These are phyloP conservation scores for Neltuma alba DNA, from an alignment of 306 rosid species.

Conservation along the genomic window DNA sequence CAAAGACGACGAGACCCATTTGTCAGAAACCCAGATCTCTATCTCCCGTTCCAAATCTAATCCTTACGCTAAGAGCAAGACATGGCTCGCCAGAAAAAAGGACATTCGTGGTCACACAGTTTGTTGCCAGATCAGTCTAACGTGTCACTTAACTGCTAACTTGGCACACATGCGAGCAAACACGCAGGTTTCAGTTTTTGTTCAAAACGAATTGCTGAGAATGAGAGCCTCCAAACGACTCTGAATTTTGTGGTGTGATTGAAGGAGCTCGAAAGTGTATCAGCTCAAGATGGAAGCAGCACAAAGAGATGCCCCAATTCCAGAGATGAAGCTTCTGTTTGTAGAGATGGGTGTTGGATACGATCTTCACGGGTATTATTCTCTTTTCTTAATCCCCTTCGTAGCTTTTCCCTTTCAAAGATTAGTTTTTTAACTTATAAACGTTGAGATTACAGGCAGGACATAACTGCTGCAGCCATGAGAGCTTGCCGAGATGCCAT, in stretches of 20 bases:
- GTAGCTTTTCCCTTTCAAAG: background rate
- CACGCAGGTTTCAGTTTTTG: background rate
- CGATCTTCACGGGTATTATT: slow-evolving; percentile 71
- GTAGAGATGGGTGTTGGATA: slow-evolving; percentile 87
- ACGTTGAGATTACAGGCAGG: slow-evolving; percentile 51
- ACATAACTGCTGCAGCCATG: slow-evolving; percentile 81
- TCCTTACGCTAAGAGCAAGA: background rate
- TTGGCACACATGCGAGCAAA: slow-evolving; percentile 18
- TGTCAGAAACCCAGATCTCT: background rate
- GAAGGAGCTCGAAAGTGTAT: slow-evolving; percentile 25
- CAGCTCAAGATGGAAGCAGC: slow-evolving; percentile 55
- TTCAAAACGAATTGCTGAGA: background rate
- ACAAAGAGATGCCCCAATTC: slow-evolving; percentile 35
- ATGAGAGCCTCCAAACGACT: background rate
- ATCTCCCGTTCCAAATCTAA: background rate
- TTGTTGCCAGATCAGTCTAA: slow-evolving; percentile 2
- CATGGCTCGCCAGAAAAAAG: background rate
- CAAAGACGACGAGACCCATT: background rate
- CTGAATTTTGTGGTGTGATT: background rate
- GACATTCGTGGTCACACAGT: too few relatives aligned
- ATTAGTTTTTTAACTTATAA: background rate
- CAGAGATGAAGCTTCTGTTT: slow-evolving; percentile 66
- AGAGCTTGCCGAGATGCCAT: slow-evolving; percentile 85
- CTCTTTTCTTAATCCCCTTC: background rate
- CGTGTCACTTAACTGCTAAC: slow-evolving; percentile 12